Evolutionary conservation across 768 basidiomycete species (phyloP), one percentile per base, ranked within the genome.

Genomic region (Mycena galopus): DNA sequence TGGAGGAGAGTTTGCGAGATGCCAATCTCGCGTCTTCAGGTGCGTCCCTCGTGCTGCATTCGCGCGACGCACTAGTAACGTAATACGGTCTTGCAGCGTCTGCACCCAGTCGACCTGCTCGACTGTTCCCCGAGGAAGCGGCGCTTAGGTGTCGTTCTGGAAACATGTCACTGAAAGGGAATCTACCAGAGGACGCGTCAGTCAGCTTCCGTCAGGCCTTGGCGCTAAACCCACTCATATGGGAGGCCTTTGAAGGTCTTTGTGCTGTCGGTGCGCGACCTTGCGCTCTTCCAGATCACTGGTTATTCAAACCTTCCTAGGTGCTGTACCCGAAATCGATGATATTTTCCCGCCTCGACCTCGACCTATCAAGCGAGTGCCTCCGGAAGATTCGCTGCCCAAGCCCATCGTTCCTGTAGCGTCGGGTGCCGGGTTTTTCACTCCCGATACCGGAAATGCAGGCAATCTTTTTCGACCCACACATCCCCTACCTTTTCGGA

Each of bases 211-310:
- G 87, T 56, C 88, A 91, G 69, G 93, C 95, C 30, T 85, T 98
- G 71, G 80, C 85, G 17, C 79, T 91, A 57, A 92, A 95, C 78
- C 94, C 95, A 35, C 88, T 94, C 79, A 82, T 96, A 65, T 97
- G 96, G 96, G 96, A 98, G 80, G 96, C 96, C 6, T 94, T 96
- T 77, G 94, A 96, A 78, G 96, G 94, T 0, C 81, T 98, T 37
- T 97, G 96, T 79, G 82, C 87, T 33, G 82, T 95, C 55, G 96
- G 96, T 93, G 77, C 62, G 86, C 82, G 72, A 50, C n/a, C 64
- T 39, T 65, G 39, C 37, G n/a, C 27, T 64, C 65, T 44, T 72
- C 32, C 57, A 32, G 61, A 67, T 71, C 75, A 69, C 44, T 47
- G n/a, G n/a, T 73, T 76, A 69, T 56, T 68, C 69, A 60, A 64